Evolutionary conservation across 2,329 filamentous ascomycete species (phyloP), one percentile per base, ranked within the genome.

Genomic region (Diaporthe caulivora): DNA sequence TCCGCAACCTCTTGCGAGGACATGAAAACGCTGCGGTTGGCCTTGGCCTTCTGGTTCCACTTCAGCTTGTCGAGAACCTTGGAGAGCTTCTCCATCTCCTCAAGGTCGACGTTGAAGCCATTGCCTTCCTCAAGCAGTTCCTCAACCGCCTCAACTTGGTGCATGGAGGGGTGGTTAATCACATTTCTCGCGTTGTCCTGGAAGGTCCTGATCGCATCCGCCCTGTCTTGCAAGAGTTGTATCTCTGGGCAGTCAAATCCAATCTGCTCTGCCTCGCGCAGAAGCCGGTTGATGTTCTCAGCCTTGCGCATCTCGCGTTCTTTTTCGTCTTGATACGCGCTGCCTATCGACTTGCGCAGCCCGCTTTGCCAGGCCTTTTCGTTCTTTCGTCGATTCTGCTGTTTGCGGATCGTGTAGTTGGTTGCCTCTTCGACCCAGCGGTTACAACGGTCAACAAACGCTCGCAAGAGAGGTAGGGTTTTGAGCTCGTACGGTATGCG

Each of bases 371-470:
- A 97, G 57, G 90, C 90, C 80, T 95, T 97, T 79, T 98, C 96
- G 82, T 93, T 97, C 84, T 98, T 98, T 75, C 96, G 94, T 76
- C 97, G 93, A 80, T 97, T 97, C 84, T 98, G 96, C 85, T 98
- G 96, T 86, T 99, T 99, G 78, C 97, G 94, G 74, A 97, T 95
- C 80, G 95, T 98, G 86, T 97, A 99, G 81, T 94, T 95, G 79
- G 94, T 97, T 77, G 97, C 97, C 84, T 98, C 96, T 79, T 98
- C 97, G 76, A 98, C 95, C 94, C 97, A 98, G 81, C 97, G 95
- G 83, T 98, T 97, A 86, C 97, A 98, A 79, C 94, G 93, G 78
- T 98, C 95, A 82, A 99, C 97, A 85, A 97, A 99, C 77, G 92
- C 90, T 83, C 92, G 93, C 78, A 99, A 88, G 78, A 94, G 90